Evolutionary conservation across 2,329 filamentous ascomycete species (phyloP).

Genomic region (Coniochaeta sp.): DNA sequence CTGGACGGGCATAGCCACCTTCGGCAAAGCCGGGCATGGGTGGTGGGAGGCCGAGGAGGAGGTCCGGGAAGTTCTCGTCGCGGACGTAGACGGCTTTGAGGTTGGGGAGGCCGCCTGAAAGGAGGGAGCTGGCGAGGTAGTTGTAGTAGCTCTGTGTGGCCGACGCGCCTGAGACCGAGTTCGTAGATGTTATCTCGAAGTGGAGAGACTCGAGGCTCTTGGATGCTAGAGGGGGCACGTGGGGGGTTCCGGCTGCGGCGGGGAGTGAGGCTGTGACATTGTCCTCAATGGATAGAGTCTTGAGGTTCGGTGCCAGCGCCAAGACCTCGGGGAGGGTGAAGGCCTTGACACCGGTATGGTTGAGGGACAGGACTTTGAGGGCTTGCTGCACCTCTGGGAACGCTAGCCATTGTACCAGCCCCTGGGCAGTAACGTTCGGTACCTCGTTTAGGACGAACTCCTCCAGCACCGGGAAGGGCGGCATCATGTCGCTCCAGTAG

Average conservation of each 20-base stretch:
- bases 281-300: slow-evolving; percentile 47
- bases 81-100: slow-evolving; percentile 77
- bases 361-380: slow-evolving; percentile 63
- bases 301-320: slow-evolving; percentile 47
- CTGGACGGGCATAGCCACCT: slow-evolving; percentile 23
- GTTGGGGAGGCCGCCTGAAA: slow-evolving; percentile 66
- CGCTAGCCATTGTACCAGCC: slow-evolving; percentile 62
- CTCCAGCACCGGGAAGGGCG: slow-evolving; percentile 67
- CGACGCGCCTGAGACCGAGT: slow-evolving; percentile 47
- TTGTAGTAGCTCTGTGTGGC: slow-evolving; percentile 65
- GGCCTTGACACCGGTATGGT: slow-evolving; percentile 63
- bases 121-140: slow-evolving; percentile 78
- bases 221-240: slow-evolving; percentile 59
- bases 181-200: slow-evolving; percentile 69
- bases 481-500: slow-evolving; percentile 54
- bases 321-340: slow-evolving; percentile 55
- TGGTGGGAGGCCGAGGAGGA: slow-evolving; percentile 63
- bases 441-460: slow-evolving; percentile 67
- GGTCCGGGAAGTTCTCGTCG: slow-evolving; percentile 75
- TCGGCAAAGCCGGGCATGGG: slow-evolving; percentile 42
- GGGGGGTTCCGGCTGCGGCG: slow-evolving; percentile 29
- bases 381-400: slow-evolving; percentile 49
- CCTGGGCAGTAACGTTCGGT: slow-evolving; percentile 63
- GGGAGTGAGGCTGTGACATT: slow-evolving; percentile 44
- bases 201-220: slow-evolving; percentile 64